A percentile compares a stretch with the other conserved stretches of the same genome.
These are phyloP conservation scores for Cladosporium sp. DNA, from an alignment of 2,329 filamentous ascomycete genomes.

Conservation along the genomic window DNA sequence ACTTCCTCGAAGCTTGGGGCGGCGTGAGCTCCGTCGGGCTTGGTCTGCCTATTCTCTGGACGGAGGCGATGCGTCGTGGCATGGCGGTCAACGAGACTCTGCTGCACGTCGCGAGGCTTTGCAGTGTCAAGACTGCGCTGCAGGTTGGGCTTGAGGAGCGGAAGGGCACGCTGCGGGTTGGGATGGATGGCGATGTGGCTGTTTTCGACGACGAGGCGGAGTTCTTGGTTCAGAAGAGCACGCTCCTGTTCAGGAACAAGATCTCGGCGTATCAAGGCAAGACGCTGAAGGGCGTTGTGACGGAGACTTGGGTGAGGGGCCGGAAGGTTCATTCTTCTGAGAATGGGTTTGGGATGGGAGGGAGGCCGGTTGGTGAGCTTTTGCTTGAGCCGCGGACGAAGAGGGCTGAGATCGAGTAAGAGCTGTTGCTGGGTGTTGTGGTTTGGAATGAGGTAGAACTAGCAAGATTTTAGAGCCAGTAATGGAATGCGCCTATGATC, in stretches of 20 bases:
- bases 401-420: not conserved
- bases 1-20: constrained; percentile 96
- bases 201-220: constrained; percentile 80
- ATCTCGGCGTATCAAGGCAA: constrained; percentile 86
- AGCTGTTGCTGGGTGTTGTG: too few relatives aligned
- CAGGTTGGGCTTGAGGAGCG: constrained; percentile 77
- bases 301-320: constrained; percentile 80
- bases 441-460: too few relatives aligned
- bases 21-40: constrained; percentile 92
- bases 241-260: constrained; percentile 93
- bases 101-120: constrained; percentile 77
- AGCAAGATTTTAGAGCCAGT: too few relatives aligned
- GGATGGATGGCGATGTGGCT: constrained; percentile 84
- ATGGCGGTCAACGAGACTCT: constrained; percentile 50
- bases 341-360: constrained; percentile 57
- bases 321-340: constrained; percentile 65
- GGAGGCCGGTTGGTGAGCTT: not conserved
- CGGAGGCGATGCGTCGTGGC: constrained; percentile 59
- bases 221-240: constrained; percentile 63
- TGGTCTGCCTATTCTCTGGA: constrained; percentile 85
- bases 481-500: too few relatives aligned
- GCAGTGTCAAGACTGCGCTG: constrained; percentile 75
- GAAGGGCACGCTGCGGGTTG: constrained; percentile 75
- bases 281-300: constrained; percentile 68
- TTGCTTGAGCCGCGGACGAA: constrained; percentile 3